Conservation (phyloP, 2,329 filamentous ascomycete genomes). For the Aureobasidium melanogenum region DNA sequence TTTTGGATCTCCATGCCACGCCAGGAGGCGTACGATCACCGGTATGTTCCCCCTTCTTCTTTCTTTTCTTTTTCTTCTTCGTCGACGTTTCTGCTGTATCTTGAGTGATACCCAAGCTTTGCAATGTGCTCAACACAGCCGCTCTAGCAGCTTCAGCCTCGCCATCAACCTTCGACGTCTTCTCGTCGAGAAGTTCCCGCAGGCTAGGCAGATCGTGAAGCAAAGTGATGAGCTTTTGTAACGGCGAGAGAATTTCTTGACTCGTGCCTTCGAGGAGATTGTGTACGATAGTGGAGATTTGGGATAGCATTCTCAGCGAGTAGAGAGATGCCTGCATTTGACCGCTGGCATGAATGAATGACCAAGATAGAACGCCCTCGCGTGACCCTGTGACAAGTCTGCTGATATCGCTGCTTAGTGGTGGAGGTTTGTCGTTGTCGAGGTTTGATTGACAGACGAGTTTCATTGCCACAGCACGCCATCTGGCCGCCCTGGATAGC, state of each 20-base stretch:
- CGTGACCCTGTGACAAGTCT: slow-evolving; percentile 8
- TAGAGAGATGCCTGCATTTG: slow-evolving; percentile 35
- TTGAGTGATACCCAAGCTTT: neutral
- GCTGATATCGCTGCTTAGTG: slow-evolving; percentile 2
- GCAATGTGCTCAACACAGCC: neutral
- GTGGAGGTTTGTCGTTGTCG: slow-evolving; percentile 11
- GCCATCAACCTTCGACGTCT: neutral
- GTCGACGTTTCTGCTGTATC: neutral
- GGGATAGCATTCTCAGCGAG: slow-evolving; percentile 33
- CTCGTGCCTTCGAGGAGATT: neutral
- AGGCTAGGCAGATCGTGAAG: neutral
- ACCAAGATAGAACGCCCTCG: slow-evolving; percentile 22
- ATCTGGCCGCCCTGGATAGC: slow-evolving; percentile 7
- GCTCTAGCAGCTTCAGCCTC: neutral
- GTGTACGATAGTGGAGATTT: slow-evolving; percentile 21
- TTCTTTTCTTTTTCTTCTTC: slow-evolving; percentile 11
- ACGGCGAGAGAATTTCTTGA: neutral
- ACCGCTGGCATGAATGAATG: slow-evolving; percentile 30
- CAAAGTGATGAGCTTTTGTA: neutral
- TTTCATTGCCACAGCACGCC: slow-evolving; percentile 11
- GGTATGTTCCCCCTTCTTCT: slow-evolving; percentile 12
- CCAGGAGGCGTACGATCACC: neutral
- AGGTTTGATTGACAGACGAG: slow-evolving; percentile 10
- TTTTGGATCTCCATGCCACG: slow-evolving; percentile 8
- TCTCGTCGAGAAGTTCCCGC: slow-evolving; percentile 5